Conservation (phyloP, 2,329 filamentous ascomycete genomes). For the Metarhizium humberi region DNA sequence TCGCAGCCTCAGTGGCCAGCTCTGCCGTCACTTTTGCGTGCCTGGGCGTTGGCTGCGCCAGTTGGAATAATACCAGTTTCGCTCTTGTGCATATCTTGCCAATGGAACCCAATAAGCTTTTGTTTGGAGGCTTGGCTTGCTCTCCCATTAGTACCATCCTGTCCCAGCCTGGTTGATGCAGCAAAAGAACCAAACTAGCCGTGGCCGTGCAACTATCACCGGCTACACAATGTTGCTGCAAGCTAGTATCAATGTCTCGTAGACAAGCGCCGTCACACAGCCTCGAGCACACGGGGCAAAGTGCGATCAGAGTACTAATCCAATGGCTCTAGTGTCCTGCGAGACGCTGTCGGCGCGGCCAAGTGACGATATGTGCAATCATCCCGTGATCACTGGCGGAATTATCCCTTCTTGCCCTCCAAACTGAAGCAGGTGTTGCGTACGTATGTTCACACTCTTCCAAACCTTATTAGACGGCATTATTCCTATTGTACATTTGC, state of each 20-base stretch:
- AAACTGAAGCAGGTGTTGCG: too few relatives aligned
- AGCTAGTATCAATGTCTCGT: background rate
- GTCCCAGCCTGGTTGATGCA: too few relatives aligned
- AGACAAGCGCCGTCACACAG: background rate
- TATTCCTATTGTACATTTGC: too few relatives aligned
- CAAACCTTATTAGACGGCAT: too few relatives aligned
- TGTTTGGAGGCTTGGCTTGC: background rate
- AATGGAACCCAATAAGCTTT: background rate
- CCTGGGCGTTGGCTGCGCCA: background rate
- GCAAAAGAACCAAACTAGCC: too few relatives aligned
- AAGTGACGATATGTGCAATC: background rate
- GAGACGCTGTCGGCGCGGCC: background rate
- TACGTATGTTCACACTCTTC: too few relatives aligned
- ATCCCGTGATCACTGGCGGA: too few relatives aligned
- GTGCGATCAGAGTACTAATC: background rate
- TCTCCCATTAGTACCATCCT: background rate
- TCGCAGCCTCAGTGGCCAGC: slow-evolving; percentile 2
- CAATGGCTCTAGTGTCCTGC: background rate
- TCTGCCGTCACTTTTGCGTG: slow-evolving; percentile 1
- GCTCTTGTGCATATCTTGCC: background rate
- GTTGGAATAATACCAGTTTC: background rate
- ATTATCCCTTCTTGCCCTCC: too few relatives aligned
- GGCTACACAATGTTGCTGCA: too few relatives aligned
- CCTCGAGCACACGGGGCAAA: background rate
- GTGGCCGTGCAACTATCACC: too few relatives aligned